Percentiles rank a stretch among this genome's conserved stretches.
These are phyloP conservation scores for Phytopythium helicoides DNA, from an alignment of 352 stramenopile genomes.

Conservation along the genomic window DNA sequence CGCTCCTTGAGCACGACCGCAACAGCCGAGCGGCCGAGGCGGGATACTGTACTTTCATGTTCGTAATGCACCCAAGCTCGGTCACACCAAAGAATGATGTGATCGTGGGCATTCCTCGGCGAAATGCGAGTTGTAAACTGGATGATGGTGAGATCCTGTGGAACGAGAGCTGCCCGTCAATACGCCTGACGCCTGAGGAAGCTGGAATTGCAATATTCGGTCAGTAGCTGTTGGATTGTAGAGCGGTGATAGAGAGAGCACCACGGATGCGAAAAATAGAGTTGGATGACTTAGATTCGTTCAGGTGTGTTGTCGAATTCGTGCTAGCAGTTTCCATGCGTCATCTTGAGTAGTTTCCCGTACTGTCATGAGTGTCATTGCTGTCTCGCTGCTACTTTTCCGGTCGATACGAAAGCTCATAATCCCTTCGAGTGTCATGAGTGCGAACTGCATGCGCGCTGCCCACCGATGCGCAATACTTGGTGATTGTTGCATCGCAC, in stretches of 20 bases:
- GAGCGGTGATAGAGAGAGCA: no score
- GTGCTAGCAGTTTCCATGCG: conserved; percentile 40
- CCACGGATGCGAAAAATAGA: no score
- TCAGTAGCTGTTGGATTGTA: no score
- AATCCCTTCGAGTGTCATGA: conserved; percentile 80
- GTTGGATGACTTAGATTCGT: no score
- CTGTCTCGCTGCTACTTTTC: conserved; percentile 17
- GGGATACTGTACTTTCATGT: conserved; percentile 67
- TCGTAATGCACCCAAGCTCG: conserved; percentile 71
- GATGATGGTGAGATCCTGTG: neutral
- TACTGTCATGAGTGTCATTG: conserved; percentile 49
- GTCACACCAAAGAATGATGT: conserved; percentile 85
- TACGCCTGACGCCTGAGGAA: no score
- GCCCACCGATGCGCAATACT: conserved; percentile 58
- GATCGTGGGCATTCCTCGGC: conserved; percentile 55
- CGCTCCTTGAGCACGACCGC: conserved; percentile 77
- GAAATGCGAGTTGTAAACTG: neutral
- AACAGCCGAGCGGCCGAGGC: conserved; percentile 54
- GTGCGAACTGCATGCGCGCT: conserved; percentile 72
- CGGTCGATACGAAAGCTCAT: conserved; percentile 48
- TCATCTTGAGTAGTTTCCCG: conserved; percentile 39
- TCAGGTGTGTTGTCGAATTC: conserved; percentile 19
- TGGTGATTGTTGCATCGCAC: conserved; percentile 64
- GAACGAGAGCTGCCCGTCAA: no score
- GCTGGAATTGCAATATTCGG: no score